A percentile compares a stretch with the other conserved stretches of the same genome.
These are phyloP conservation scores for Leccinum olivaceopallidum DNA, from an alignment of 768 basidiomycete genomes.

Conservation along the genomic window DNA sequence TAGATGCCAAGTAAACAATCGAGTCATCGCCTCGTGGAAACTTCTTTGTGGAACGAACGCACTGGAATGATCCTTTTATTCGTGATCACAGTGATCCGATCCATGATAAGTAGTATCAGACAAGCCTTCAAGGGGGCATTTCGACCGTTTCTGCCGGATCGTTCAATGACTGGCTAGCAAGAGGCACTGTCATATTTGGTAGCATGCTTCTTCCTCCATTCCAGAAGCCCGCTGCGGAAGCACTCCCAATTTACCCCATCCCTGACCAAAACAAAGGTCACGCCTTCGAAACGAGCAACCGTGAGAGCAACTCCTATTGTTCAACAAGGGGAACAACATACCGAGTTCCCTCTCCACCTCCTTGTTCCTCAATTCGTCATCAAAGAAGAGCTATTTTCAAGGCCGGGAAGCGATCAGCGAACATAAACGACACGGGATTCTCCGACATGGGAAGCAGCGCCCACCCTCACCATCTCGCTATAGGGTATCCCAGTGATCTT, in stretches of 20 bases:
- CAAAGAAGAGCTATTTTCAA: slow-evolving; percentile 58
- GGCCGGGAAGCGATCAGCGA: not conserved
- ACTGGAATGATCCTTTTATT: slow-evolving; percentile 6
- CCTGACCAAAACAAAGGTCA: slow-evolving; percentile 76
- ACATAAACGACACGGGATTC: not conserved
- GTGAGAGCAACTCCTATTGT: not conserved
- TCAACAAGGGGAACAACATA: slow-evolving; percentile 17
- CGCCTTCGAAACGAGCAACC: slow-evolving; percentile 48
- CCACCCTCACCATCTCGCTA: slow-evolving; percentile 64
- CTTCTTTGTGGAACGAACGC: slow-evolving; percentile 6
- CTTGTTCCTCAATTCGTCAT: slow-evolving; percentile 60
- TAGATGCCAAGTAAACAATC: not conserved
- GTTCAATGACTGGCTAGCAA: slow-evolving; percentile 7
- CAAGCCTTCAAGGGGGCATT: not conserved
- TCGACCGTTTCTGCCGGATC: not conserved
- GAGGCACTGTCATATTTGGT: slow-evolving; percentile 8
- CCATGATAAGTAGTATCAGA: not conserved
- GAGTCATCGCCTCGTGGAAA: not conserved
- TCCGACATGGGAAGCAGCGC: not conserved
- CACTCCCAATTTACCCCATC: slow-evolving; percentile 58
- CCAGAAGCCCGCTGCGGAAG: slow-evolving; percentile 68
- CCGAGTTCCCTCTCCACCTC: slow-evolving; percentile 57
- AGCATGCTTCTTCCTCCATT: slow-evolving; percentile 62
- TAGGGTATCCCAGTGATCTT: slow-evolving; percentile 75
- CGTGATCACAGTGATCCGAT: not conserved